phyloP scores from a whole-genome alignment of 208 protist genomes.

The Acanthamoeba sp. region DNA sequence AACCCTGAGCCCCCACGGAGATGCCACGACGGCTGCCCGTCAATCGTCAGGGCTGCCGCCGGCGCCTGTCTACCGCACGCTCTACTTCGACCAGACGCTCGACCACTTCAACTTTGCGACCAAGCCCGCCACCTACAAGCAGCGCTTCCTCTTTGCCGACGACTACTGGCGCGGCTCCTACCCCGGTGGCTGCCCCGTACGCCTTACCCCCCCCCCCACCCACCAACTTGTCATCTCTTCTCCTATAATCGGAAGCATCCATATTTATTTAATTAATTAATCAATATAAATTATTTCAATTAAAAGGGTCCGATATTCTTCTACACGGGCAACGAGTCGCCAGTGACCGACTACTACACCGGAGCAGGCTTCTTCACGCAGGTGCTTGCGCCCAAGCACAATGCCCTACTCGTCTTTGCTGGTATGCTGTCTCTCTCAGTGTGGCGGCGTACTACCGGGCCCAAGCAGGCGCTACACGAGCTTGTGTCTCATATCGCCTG shows the following conservation, averaged over 20 bases:
- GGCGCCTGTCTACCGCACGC: background rate
- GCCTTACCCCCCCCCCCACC: no score
- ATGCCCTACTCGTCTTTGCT: conserved; percentile 90
- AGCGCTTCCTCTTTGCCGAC: conserved; percentile 21
- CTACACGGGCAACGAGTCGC: conserved; percentile 77
- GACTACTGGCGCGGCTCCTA: conserved; percentile 6
- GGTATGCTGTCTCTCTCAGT: background rate
- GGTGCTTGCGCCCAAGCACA: conserved; percentile 84
- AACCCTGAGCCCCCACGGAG: background rate
- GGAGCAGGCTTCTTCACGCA: conserved; percentile 86
- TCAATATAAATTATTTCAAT: background rate
- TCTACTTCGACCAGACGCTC: conserved; percentile 15
- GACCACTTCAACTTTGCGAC: conserved; percentile 22
- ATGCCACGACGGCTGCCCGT: background rate
- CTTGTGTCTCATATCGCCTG: no score
- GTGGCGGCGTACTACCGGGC: background rate
- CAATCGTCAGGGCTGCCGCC: background rate
- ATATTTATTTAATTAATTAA: background rate
- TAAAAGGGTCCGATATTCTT: conserved; percentile 24
- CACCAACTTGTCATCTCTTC: background rate
- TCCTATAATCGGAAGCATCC: background rate
- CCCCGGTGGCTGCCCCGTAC: background rate
- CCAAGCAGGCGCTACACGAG: background rate
- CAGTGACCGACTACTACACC: conserved; percentile 57
- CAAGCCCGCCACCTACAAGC: background rate